Base-by-base conservation (phyloP, 208 protist genomes). In the Novymonas esmeraldas region DNA sequence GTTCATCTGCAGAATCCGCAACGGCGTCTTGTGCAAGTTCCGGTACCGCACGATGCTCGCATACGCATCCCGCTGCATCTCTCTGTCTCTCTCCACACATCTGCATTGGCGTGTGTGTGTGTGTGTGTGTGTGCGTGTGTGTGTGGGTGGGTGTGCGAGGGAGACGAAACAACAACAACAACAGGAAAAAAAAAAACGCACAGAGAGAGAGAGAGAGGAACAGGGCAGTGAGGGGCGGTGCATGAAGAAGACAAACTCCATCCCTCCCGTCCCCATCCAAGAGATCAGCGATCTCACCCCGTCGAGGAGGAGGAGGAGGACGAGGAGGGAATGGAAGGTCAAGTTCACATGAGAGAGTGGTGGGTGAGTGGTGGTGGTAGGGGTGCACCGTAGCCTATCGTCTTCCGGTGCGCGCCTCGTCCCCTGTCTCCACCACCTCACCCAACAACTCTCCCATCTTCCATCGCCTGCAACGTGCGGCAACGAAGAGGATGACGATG, bases 51-150 rank as follows among this genome's bases (percentile, higher is more conserved):
- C 70, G 22, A 96, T 75, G 28, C 79, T 64, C 11, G 87, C 84
- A 63, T 61, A 96, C 26, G 82, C 76, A 61, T 96, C 92, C 13
- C 92, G 80, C 58, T 95, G 89, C 92, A 96, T 94, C 4, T 29
- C 16, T 29, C 20, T 20, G 6, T 46, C 3, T 62, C 28, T 49
- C 13, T 60, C n/a, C 20, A 46, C n/a, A 79, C 16, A 56, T 38
- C 13, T 33, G 16, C 6, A n/a, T n/a, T 10, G 22, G 14, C 3
- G 9, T 18, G 4, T 10, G 4, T 11, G 24, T 54, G 6, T 20
- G 20, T 20, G 22, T 22, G 28, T 39, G 28, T 11, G 51, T 56
- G 31, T 39, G 5, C n/a, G 29, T 26, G 7, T n/a, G 16, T 55
- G 14, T n/a, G 16, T 14, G 49, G 11, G 28, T 22, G 28, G 46